Evolutionary conservation across 1,284 basidiomycete genomes (phyloP).

Genomic region (Caloboletus firmus): DNA sequence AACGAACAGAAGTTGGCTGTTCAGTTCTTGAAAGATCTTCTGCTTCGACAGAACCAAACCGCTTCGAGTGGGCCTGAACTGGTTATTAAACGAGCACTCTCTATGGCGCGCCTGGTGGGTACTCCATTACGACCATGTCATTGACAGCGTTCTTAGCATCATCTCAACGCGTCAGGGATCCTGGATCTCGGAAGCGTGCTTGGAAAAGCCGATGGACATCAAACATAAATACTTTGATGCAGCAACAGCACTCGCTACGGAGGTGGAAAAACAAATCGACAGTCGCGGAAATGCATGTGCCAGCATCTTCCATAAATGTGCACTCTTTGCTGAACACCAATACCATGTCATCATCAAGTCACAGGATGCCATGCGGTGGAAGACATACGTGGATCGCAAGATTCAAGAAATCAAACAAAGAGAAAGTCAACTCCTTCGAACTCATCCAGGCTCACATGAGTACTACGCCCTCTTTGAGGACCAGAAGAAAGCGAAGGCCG

Average conservation of each 20-base stretch:
- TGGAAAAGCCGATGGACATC: constrained; percentile 82
- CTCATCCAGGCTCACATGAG: constrained; percentile 29
- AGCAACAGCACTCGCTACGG: constrained; percentile 50
- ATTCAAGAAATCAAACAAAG: constrained; percentile 59
- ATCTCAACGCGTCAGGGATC: constrained; percentile 59
- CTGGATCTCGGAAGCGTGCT: constrained; percentile 86
- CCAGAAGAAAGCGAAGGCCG: constrained; percentile 39
- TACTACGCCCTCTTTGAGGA: constrained; percentile 30
- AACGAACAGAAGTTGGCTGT: constrained; percentile 85
- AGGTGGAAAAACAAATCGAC: constrained; percentile 21
- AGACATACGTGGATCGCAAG: constrained; percentile 75
- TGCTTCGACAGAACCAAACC: constrained; percentile 26
- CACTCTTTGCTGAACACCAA: constrained; percentile 86
- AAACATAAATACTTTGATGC: constrained; percentile 67
- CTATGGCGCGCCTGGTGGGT: constrained; percentile 64
- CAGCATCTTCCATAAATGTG: constrained; percentile 80
- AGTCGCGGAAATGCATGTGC: constrained; percentile 44
- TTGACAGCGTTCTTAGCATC: constrained; percentile 1
- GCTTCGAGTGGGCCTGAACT: constrained; percentile 15
- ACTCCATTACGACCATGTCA: neutral
- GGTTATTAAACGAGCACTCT: constrained; percentile 43
- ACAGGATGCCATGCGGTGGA: constrained; percentile 71
- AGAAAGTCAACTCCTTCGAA: constrained; percentile 42
- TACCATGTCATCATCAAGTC: constrained; percentile 71
- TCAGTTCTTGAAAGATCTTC: constrained; percentile 62